A percentile compares a stretch with the other conserved stretches of the same genome.
phyloP scores from a whole-genome alignment of 495 filamentous ascomycete species.

The Xylaria palmicola region DNA sequence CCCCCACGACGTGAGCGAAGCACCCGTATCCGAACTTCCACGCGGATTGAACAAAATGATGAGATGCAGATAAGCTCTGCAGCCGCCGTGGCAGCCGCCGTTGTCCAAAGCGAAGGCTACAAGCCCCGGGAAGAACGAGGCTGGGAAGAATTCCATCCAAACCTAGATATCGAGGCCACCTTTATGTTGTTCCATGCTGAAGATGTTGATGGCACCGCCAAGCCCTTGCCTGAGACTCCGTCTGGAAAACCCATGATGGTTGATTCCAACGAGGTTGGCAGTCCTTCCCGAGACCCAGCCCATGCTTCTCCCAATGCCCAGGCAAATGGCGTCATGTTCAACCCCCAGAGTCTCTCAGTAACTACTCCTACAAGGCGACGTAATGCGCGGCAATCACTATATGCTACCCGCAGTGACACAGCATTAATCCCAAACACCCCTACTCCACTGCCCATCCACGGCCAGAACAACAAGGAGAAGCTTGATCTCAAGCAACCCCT shows the following conservation, averaged over 20 bases:
- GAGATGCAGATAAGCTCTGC: slow-evolving; percentile 70
- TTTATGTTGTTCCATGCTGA: slow-evolving; percentile 77
- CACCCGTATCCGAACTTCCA: slow-evolving; percentile 50
- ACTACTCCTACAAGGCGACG: slow-evolving; percentile 49
- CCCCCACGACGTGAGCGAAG: slow-evolving; percentile 50
- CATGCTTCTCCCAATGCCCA: slow-evolving; percentile 28
- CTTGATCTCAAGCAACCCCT: slow-evolving; percentile 60
- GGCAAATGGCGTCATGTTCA: slow-evolving; percentile 11
- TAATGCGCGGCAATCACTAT: slow-evolving; percentile 46
- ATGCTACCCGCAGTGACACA: slow-evolving; percentile 45
- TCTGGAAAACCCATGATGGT: slow-evolving; percentile 21
- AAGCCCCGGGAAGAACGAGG: slow-evolving; percentile 94
- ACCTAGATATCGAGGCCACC: slow-evolving; percentile 79
- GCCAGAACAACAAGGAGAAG: slow-evolving; percentile 56
- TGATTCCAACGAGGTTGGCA: slow-evolving; percentile 34
- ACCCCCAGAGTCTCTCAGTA: slow-evolving; percentile 21
- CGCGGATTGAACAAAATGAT: slow-evolving; percentile 45
- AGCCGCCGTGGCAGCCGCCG: slow-evolving; percentile 78
- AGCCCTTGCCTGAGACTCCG: slow-evolving; percentile 43
- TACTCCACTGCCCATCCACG: slow-evolving; percentile 53
- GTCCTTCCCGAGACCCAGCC: slow-evolving; percentile 39
- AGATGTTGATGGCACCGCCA: slow-evolving; percentile 72
- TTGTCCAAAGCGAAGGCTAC: slow-evolving; percentile 89
- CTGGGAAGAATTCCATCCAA: slow-evolving; percentile 96
- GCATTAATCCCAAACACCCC: slow-evolving; percentile 41